Evolutionary conservation across 2,329 filamentous ascomycete species (phyloP).

Genomic region (Alternaria hordeiaustralica): DNA sequence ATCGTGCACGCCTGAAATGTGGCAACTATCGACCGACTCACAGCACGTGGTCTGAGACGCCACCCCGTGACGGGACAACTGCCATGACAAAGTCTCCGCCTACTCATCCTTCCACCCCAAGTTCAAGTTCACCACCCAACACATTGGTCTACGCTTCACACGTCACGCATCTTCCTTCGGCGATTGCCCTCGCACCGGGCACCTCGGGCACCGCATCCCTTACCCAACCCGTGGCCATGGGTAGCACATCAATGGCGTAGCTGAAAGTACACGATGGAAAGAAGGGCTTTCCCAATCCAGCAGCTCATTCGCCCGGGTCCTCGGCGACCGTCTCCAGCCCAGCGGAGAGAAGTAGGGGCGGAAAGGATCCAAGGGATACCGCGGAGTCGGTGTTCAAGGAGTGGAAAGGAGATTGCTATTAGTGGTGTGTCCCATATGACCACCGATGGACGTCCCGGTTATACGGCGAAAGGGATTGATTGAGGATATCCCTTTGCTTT

Average conservation of each 20-base stretch:
- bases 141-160: background rate
- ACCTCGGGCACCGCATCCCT: background rate
- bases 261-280: background rate
- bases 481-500: background rate
- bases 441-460: background rate
- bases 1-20: background rate
- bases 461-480: background rate
- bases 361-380: background rate
- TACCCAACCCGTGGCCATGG: background rate
- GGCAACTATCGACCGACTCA: background rate
- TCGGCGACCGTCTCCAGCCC: background rate
- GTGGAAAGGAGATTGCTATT: background rate
- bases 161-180: background rate
- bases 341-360: background rate
- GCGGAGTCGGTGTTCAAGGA: background rate
- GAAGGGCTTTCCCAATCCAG: background rate
- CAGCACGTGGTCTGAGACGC: background rate
- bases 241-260: background rate
- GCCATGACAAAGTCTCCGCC: background rate
- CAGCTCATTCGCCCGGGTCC: background rate
- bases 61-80: background rate
- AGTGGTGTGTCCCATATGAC: background rate
- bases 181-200: background rate
- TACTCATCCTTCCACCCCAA: background rate
- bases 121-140: background rate